Evolutionary conservation across 2,329 filamentous ascomycete genomes (phyloP).

Genomic region (Fusarium verrucosum): DNA sequence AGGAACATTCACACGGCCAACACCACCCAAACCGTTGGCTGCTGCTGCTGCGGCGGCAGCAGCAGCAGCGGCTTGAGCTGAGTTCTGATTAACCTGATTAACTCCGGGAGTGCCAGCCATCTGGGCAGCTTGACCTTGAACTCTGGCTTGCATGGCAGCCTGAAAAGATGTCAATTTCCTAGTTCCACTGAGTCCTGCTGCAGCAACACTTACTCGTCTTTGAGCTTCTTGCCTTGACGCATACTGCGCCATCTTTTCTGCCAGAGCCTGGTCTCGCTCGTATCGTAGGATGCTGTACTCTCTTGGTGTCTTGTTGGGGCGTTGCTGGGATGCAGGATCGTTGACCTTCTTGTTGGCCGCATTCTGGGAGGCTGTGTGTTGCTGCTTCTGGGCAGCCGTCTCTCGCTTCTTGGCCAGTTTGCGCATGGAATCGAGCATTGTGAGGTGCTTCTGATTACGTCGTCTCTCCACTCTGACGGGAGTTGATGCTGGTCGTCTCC

Average conservation of each 20-base stretch:
- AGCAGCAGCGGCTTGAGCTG: slow-evolving; percentile 42
- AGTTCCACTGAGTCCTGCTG: background rate
- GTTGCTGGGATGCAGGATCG: slow-evolving; percentile 64
- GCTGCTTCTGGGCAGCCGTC: slow-evolving; percentile 83
- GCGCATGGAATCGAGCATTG: slow-evolving; percentile 91
- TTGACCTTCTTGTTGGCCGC: slow-evolving; percentile 85
- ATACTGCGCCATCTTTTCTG: slow-evolving; percentile 66
- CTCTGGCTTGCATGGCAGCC: slow-evolving; percentile 59
- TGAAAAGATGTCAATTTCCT: slow-evolving; percentile 44
- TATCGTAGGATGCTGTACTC: slow-evolving; percentile 91
- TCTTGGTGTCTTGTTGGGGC: slow-evolving; percentile 77
- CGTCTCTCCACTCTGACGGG: slow-evolving; percentile 88
- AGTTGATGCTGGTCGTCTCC: slow-evolving; percentile 73
- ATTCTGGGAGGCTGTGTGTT: slow-evolving; percentile 80
- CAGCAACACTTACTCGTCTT: slow-evolving; percentile 59
- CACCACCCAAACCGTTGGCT: slow-evolving; percentile 43
- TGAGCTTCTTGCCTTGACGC: slow-evolving; percentile 68
- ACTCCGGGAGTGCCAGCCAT: slow-evolving; percentile 55
- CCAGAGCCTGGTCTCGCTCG: slow-evolving; percentile 79
- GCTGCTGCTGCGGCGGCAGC: slow-evolving; percentile 38
- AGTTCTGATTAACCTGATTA: slow-evolving; percentile 46
- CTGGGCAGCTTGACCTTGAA: slow-evolving; percentile 57
- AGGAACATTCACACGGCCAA: slow-evolving; percentile 54
- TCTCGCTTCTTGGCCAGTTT: slow-evolving; percentile 96
- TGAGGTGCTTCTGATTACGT: slow-evolving; percentile 85